Percentiles rank a stretch among this genome's conserved stretches.
These are phyloP conservation scores for Xenosphaeropsis pyriputrescens DNA, from an alignment of 2,329 filamentous ascomycete genomes.

Conservation along the genomic window DNA sequence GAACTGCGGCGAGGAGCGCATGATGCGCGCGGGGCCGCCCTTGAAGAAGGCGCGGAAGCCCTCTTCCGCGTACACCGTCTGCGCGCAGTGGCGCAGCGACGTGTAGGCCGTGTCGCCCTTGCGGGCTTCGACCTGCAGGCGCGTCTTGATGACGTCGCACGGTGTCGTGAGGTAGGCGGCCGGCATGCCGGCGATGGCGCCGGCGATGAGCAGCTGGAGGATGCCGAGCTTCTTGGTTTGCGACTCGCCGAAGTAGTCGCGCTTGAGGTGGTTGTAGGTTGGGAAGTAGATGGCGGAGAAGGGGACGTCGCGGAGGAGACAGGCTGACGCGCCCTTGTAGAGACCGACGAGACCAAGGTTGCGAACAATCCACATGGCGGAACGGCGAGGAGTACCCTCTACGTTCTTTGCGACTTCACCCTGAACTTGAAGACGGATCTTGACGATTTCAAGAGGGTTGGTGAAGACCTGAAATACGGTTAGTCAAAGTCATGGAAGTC, in stretches of 20 bases:
- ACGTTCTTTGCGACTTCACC: slow-evolving; percentile 85
- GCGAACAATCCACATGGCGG: slow-evolving; percentile 93
- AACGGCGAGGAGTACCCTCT: slow-evolving; percentile 71
- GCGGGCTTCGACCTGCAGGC: slow-evolving; percentile 89
- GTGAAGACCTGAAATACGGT: slow-evolving; percentile 59
- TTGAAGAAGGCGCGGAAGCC: slow-evolving; percentile 98
- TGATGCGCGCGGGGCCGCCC: slow-evolving; percentile 85
- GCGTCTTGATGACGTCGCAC: slow-evolving; percentile 98
- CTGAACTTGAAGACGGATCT: slow-evolving; percentile 95
- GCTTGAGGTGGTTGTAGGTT: slow-evolving; percentile 87
- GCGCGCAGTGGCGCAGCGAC: slow-evolving; percentile 71
- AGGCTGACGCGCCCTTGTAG: slow-evolving; percentile 94
- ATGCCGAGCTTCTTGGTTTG: slow-evolving; percentile 78
- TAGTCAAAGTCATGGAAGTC: not conserved
- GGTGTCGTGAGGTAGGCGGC: slow-evolving; percentile 92
- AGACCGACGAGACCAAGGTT: slow-evolving; percentile 88
- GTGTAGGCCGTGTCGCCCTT: slow-evolving; percentile 88
- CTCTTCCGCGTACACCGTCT: slow-evolving; percentile 76
- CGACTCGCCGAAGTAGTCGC: slow-evolving; percentile 84
- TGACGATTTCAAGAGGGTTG: slow-evolving; percentile 97
- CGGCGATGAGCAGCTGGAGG: slow-evolving; percentile 79
- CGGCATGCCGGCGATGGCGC: slow-evolving; percentile 87
- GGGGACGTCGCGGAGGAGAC: slow-evolving; percentile 86
- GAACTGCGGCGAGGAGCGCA: slow-evolving; percentile 93
- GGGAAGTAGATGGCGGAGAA: slow-evolving; percentile 99